phyloP scores from a whole-genome alignment of 768 basidiomycete genomes.

The Thelephora aurantiotincta region DNA sequence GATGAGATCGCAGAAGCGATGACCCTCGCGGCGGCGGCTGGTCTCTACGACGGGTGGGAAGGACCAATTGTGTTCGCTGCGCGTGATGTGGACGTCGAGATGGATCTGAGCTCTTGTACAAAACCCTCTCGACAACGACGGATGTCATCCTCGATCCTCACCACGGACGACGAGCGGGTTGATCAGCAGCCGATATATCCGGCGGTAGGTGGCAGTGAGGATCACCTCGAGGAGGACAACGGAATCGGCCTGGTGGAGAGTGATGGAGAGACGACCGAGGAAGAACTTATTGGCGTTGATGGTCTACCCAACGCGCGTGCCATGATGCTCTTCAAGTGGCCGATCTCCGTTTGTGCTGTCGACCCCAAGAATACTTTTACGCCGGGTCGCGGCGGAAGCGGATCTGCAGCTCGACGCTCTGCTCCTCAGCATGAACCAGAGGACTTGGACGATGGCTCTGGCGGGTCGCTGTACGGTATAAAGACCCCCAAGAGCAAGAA shows the following conservation, averaged over 20 bases:
- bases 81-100: conserved; percentile 22
- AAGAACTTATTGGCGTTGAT: conserved; percentile 67
- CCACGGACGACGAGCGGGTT: conserved; percentile 19
- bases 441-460: too few species aligned
- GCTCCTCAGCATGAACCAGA: too few species aligned
- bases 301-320: conserved; percentile 65
- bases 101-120: conserved; percentile 3
- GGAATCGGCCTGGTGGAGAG: conserved; percentile 21
- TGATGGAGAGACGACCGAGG: conserved; percentile 71
- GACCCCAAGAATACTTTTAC: conserved; percentile 67
- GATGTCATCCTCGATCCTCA: conserved; percentile 39
- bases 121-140: conserved; percentile 1
- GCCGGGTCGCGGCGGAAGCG: conserved; percentile 15
- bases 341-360: conserved; percentile 42
- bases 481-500: conserved; percentile 4
- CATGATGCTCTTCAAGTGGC: conserved; percentile 58
- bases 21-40: conserved; percentile 15
- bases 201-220: conserved; percentile 9
- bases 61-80: conserved; percentile 11
- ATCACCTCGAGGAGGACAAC: conserved; percentile 31
- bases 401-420: too few species aligned
- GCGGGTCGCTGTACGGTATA: too few species aligned
- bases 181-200: conserved; percentile 22
- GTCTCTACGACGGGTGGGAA: conserved; percentile 16
- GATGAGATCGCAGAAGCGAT: conserved; percentile 12